Evolutionary conservation across 1,284 basidiomycete species (phyloP).

Genomic region (Cutaneotrichosporon cyanovorans): DNA sequence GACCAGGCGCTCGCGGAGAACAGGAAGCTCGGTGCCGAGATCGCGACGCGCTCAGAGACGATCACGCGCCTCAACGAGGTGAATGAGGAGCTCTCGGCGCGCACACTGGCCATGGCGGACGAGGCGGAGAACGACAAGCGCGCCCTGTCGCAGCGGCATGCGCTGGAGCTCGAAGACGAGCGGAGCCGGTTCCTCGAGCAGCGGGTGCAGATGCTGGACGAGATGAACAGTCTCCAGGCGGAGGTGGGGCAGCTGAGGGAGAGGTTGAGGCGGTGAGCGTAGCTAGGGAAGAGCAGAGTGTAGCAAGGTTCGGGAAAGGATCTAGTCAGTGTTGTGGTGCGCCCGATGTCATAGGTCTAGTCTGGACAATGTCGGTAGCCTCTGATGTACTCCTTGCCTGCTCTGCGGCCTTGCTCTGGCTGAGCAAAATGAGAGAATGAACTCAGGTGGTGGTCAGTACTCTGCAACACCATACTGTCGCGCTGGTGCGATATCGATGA

Average conservation of each 20-base stretch:
- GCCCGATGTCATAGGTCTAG: no score
- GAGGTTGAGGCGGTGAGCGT: slow-evolving; percentile 34
- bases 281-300: no score
- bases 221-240: slow-evolving; percentile 45
- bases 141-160: slow-evolving; percentile 20
- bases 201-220: slow-evolving; percentile 43
- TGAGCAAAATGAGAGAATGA: no score
- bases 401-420: no score
- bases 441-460: no score
- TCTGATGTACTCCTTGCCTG: no score
- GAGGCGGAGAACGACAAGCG: slow-evolving; percentile 53
- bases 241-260: slow-evolving; percentile 39
- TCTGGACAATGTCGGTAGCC: no score
- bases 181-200: slow-evolving; percentile 36
- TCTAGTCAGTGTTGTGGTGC: no score
- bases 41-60: slow-evolving; percentile 63
- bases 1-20: slow-evolving; percentile 59
- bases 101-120: slow-evolving; percentile 63
- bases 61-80: slow-evolving; percentile 63
- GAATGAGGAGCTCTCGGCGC: slow-evolving; percentile 65
- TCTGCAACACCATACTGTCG: no score
- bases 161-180: slow-evolving; percentile 37
- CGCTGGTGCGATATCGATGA: no score
- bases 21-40: slow-evolving; percentile 53
- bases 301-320: no score